phyloP scores from a whole-genome alignment of 129 eudicot species.

The Lactuca saligna region DNA sequence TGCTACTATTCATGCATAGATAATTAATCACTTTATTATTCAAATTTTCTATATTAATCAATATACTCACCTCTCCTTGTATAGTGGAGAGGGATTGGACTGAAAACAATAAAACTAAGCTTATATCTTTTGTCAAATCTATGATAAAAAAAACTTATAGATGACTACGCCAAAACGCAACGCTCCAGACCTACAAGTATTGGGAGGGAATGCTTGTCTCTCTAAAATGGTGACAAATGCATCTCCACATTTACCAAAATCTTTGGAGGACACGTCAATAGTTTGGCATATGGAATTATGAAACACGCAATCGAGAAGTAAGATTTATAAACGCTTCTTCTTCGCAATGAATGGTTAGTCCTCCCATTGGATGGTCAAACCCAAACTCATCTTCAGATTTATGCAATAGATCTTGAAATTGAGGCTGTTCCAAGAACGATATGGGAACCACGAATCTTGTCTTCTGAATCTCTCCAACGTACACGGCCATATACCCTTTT shows the following conservation, averaged over 20 bases:
- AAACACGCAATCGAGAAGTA: conserved; percentile 35
- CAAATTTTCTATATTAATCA: no score
- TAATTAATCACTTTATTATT: no score
- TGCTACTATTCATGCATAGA: no score
- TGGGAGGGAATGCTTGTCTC: conserved; percentile 24
- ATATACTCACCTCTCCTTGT: background rate
- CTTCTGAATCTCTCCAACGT: conserved; percentile 52
- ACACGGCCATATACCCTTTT: conserved; percentile 52
- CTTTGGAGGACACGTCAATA: background rate
- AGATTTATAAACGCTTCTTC: conserved; percentile 45
- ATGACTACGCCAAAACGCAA: conserved; percentile 3
- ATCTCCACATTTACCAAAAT: conserved; percentile 19
- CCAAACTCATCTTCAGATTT: conserved; percentile 61
- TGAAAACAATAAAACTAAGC: background rate
- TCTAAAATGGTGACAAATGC: conserved; percentile 26
- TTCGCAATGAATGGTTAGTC: conserved; percentile 66
- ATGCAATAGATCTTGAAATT: conserved; percentile 49
- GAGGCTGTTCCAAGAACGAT: conserved; percentile 49
- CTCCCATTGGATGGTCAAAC: conserved; percentile 61
- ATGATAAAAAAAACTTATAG: background rate
- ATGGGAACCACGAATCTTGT: conserved; percentile 53
- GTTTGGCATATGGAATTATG: background rate
- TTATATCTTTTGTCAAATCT: background rate
- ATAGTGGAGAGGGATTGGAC: background rate
- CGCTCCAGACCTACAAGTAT: background rate